Conservation (phyloP, 2,329 filamentous ascomycete species). For the Phyllosticta ampelicida region DNA sequence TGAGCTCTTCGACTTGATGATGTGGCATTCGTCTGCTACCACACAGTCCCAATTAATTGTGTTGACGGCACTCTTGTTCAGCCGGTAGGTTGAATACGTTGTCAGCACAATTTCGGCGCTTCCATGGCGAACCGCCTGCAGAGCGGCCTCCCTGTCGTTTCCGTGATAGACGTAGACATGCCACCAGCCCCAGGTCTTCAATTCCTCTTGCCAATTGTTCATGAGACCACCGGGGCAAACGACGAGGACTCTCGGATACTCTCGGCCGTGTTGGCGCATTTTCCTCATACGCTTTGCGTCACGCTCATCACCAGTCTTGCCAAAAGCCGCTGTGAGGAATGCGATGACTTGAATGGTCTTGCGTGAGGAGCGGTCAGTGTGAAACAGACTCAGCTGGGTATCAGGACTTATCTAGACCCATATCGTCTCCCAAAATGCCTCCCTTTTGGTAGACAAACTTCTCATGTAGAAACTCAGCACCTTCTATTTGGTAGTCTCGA, state of each 20-base stretch:
- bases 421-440: constrained; percentile 87
- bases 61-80: constrained; percentile 69
- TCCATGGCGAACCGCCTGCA: constrained; percentile 63
- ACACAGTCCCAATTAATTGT: constrained; percentile 86
- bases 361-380: not conserved
- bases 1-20: constrained; percentile 68
- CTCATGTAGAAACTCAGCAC: constrained; percentile 74
- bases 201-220: constrained; percentile 80
- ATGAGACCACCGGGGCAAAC: constrained; percentile 84
- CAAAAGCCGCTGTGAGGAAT: constrained; percentile 83
- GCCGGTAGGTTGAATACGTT: constrained; percentile 78
- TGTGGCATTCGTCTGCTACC: constrained; percentile 88
- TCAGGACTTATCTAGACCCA: constrained; percentile 62
- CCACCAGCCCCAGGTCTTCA: constrained; percentile 94
- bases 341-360: constrained; percentile 96
- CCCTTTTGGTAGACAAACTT: constrained; percentile 87
- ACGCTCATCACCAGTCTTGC: constrained; percentile 81
- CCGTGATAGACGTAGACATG: constrained; percentile 76
- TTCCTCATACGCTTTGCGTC: constrained; percentile 83
- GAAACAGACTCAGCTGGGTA: not conserved
- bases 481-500: constrained; percentile 81
- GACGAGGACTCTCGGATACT: constrained; percentile 71
- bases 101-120: constrained; percentile 85
- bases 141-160: constrained; percentile 52
- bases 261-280: constrained; percentile 49